Evolutionary conservation across 2,329 filamentous ascomycete species (phyloP).

Genomic region (Colletotrichum lini): DNA sequence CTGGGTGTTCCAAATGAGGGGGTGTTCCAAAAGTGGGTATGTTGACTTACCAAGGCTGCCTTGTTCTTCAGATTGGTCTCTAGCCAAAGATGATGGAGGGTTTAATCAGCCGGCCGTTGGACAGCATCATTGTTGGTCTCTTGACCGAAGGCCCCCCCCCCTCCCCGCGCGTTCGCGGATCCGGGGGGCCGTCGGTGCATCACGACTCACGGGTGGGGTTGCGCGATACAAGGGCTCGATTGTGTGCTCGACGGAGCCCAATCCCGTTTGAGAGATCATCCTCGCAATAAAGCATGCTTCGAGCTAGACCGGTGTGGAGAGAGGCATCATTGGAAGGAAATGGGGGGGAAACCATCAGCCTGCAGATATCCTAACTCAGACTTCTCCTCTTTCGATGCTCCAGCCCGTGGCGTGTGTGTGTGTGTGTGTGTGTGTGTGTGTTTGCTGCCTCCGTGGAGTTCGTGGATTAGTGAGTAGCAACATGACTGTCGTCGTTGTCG

Average conservation of each 20-base stretch:
- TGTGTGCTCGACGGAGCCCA: conserved; percentile 34
- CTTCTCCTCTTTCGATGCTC: background rate
- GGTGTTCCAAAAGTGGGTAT: too few species aligned
- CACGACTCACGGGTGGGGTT: conserved; percentile 28
- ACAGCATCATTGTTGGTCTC: background rate
- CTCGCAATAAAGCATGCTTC: background rate
- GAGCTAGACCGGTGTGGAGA: background rate
- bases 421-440: background rate
- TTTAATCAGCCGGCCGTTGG: conserved; percentile 15
- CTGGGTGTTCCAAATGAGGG: too few species aligned
- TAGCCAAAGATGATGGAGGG: conserved; percentile 23
- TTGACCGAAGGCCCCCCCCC: background rate
- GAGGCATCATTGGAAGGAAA: background rate
- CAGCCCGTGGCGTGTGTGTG: background rate
- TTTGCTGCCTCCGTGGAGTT: too few species aligned
- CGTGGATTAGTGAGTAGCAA: background rate
- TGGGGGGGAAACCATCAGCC: background rate
- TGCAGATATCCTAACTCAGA: background rate
- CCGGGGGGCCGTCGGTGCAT: conserved; percentile 21
- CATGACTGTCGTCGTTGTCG: too few species aligned
- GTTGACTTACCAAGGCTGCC: background rate
- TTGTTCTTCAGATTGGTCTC: background rate
- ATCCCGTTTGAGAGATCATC: conserved; percentile 13
- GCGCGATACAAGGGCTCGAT: conserved; percentile 39
- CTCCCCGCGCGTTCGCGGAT: conserved; percentile 17